phyloP scores from a whole-genome alignment of 129 eudicot species.

The Rutidosis leptorrhynchoides region DNA sequence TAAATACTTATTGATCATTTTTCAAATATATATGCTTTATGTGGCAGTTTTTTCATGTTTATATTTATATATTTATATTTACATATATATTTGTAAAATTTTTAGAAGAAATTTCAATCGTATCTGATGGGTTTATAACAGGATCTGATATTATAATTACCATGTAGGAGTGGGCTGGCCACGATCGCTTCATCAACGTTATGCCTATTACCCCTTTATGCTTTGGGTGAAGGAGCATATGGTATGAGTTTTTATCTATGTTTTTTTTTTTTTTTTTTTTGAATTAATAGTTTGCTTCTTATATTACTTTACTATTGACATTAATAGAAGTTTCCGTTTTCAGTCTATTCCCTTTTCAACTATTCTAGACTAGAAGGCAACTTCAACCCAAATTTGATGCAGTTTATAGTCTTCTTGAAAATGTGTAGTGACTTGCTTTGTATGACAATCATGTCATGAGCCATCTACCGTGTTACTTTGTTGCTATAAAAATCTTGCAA shows the following conservation, averaged over 20 bases:
- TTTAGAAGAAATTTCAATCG: background rate
- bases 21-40: no score
- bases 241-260: constrained; percentile 59
- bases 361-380: no score
- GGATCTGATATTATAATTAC: background rate
- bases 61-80: no score
- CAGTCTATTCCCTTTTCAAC: no score
- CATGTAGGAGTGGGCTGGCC: constrained; percentile 89
- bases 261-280: background rate
- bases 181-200: constrained; percentile 83
- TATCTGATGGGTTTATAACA: constrained; percentile 1
- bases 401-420: no score
- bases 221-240: constrained; percentile 93
- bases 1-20: no score
- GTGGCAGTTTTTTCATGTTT: background rate
- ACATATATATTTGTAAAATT: no score
- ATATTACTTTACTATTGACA: background rate
- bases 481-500: no score
- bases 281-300: background rate
- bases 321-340: background rate
- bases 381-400: no score
- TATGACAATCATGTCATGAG: no score
- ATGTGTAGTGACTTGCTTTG: no score
- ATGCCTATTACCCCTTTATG: constrained; percentile 98
- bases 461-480: no score